Percentiles rank a stretch among this genome's conserved stretches.
phyloP scores from a whole-genome alignment of 2,329 filamentous ascomycete genomes.

The Arthrobotrys iridis region DNA sequence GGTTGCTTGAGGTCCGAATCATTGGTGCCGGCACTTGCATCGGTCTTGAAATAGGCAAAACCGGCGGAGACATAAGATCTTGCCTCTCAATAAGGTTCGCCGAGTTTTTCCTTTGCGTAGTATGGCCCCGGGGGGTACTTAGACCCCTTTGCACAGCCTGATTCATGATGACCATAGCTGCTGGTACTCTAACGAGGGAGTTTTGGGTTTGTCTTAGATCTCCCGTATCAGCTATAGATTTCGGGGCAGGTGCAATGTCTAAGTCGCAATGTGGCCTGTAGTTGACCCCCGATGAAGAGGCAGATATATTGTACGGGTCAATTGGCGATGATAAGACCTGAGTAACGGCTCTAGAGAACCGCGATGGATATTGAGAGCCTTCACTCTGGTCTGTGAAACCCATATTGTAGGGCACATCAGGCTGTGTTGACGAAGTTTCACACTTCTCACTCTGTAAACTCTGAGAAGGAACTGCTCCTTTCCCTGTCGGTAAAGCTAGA shows the following conservation, averaged over 20 bases:
- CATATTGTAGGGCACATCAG: neutral
- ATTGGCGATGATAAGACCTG: neutral
- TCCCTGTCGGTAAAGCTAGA: neutral
- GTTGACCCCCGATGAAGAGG: neutral
- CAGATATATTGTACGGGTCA: neutral
- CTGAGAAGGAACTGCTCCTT: neutral
- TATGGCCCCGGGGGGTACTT: neutral
- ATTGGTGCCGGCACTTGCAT: neutral
- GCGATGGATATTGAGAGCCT: neutral
- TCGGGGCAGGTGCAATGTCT: neutral
- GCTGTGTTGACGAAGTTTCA: neutral
- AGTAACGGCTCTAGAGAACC: neutral
- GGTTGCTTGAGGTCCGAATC: neutral
- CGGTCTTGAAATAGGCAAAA: neutral
- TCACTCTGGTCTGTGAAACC: neutral
- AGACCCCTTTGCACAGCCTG: neutral
- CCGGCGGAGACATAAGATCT: neutral
- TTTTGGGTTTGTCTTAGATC: neutral
- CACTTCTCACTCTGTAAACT: neutral
- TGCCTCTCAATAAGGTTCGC: neutral
- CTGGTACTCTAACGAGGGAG: neutral
- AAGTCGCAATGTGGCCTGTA: neutral
- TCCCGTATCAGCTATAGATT: neutral
- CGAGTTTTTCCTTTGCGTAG: neutral
- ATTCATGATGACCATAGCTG: neutral